Evolutionary conservation across 139 green algal genomes (phyloP).

Genomic region (Asterochloris sp.): DNA sequence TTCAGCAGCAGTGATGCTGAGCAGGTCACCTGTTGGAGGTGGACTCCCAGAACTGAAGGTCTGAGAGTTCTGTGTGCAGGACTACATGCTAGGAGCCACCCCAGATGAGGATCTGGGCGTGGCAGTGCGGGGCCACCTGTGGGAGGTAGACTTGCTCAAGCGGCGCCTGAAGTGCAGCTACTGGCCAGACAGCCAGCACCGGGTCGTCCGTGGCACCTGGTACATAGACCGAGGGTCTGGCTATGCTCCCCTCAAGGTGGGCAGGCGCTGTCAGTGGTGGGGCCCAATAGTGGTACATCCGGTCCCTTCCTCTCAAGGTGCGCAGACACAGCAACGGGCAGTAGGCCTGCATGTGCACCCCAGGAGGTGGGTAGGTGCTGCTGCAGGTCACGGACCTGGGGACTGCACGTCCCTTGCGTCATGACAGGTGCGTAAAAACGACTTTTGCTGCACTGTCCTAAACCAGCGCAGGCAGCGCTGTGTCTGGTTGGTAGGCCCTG

Average conservation of each 20-base stretch:
- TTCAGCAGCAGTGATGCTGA: not conserved
- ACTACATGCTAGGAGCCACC: conserved; percentile 17
- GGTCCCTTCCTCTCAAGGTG: no score
- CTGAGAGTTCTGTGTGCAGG: conserved; percentile 6
- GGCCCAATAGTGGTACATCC: no score
- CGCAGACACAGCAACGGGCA: no score
- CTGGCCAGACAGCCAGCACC: conserved; percentile 38
- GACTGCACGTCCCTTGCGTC: no score
- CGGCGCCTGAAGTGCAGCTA: conserved; percentile 46
- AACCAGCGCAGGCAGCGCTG: no score
- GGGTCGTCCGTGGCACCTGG: conserved; percentile 51
- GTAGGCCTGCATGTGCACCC: no score
- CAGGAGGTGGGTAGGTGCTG: not conserved
- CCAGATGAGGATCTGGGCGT: conserved; percentile 15
- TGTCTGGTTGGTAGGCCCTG: no score
- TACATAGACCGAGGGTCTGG: conserved; percentile 51
- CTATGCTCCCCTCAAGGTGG: conserved; percentile 50
- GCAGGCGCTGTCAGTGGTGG: no score
- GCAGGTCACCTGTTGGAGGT: not conserved
- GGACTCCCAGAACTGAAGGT: not conserved
- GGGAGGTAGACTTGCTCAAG: conserved; percentile 48
- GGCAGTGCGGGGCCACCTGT: conserved; percentile 37
- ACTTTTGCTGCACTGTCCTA: no score
- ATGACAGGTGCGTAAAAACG: no score
- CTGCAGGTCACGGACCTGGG: not conserved